Evolutionary conservation across 257 asterid genomes (phyloP).

Genomic region (Coffea eugenioides): DNA sequence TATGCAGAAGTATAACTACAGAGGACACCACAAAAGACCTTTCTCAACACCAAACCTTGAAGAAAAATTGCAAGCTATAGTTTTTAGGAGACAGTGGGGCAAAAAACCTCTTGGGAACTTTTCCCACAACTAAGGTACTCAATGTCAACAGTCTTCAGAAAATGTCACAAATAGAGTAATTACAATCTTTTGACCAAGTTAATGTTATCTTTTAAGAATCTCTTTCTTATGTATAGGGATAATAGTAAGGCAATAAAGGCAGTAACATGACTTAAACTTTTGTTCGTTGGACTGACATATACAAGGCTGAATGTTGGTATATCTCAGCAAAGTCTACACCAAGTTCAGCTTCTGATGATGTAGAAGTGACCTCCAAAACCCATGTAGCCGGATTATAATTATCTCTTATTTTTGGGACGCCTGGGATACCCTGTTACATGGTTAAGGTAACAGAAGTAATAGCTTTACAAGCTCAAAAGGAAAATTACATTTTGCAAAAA

Average conservation of each 20-base stretch:
- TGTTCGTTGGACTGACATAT: background rate
- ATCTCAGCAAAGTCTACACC: slow-evolving; percentile 14
- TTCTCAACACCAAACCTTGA: no score
- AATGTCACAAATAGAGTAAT: no score
- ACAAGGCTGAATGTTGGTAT: slow-evolving; percentile 1
- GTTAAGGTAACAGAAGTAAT: no score
- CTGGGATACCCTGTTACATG: slow-evolving; percentile 11
- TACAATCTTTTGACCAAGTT: background rate
- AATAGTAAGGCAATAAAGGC: background rate
- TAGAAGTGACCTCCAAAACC: slow-evolving; percentile 16
- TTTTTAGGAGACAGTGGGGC: no score
- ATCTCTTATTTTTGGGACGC: slow-evolving; percentile 13
- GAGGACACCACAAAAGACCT: no score
- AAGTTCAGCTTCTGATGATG: slow-evolving; percentile 14
- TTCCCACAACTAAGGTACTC: no score
- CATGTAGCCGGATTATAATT: slow-evolving; percentile 22
- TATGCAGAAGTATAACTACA: no score
- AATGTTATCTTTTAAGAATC: background rate
- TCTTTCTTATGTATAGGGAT: background rate
- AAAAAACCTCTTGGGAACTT: no score
- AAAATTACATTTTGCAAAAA: no score
- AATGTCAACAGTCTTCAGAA: no score
- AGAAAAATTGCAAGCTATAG: no score
- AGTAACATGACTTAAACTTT: background rate
- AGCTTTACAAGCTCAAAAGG: no score